Base-by-base conservation (phyloP, 495 filamentous ascomycete species). In the Aspergillus bertholletiae region DNA sequence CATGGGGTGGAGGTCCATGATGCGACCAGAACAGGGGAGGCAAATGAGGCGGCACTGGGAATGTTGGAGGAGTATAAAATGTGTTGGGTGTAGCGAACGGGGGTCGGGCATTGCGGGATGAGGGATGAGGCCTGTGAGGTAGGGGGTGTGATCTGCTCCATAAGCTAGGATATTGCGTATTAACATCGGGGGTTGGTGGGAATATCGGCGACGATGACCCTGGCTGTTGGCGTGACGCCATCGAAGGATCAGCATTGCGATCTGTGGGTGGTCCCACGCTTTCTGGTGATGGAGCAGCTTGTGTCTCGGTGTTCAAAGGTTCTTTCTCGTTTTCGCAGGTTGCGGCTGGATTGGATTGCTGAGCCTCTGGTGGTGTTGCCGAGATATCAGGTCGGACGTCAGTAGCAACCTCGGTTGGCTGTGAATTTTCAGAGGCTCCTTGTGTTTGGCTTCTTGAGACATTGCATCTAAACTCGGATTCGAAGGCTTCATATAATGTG, bases 401-500 rank as follows among this genome's bases (percentile, higher is more conserved):
- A 22, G 8, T 40, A 11, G 51, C 30, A 22, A 46, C 41, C 22
- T 49, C 18, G 37, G 43, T 49, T 34, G 50, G 40, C 7, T 43
- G 39, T 48, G 45, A 32, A 21, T 22, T 26, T 11, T 9, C 47
- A 17, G 54, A 23, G 32, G 39, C 13, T 39, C 17, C 23, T 40
- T 32, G 49, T 45, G 24, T 24, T 28, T 60, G 28, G 37, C 18
- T 30, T n/a, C 39, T 24, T 17, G 61, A 39, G 26, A 40, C 20
- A 50, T 49, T 28, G 53, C 55, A 48, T 24, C 66, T 63, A 51
- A 78, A 67, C 37, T 75, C 73, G 11, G 63, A 58, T 49, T 76
- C 72, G 35, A 78, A 75, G 5, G 69, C 66, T 3, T 71, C 62
- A 45, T 72, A 72, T 22, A 78, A 52, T 11, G 73, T 71, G 46